Evolutionary conservation across 257 asterid species (phyloP).

Genomic region (Fraxinus quadrangulata): DNA sequence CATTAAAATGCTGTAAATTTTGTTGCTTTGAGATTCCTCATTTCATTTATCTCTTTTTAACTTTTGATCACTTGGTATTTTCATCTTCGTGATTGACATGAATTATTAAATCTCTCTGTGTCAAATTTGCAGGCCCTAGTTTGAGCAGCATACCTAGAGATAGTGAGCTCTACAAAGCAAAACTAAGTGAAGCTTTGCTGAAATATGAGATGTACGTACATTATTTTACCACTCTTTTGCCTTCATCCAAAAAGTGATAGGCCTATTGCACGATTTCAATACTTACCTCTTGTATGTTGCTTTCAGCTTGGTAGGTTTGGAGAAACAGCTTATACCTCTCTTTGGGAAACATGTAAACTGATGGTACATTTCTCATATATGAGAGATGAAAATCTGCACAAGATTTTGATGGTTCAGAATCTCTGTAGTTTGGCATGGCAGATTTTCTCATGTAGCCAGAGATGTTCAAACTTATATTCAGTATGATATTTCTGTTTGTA

Average conservation of each 20-base stretch:
- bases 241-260: constrained; percentile 1
- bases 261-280: not conserved
- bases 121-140: constrained; percentile 42
- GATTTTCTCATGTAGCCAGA: not conserved
- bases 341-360: constrained; percentile 37
- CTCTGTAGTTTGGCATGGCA: not conserved
- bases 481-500: not conserved
- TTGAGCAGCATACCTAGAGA: constrained; percentile 60
- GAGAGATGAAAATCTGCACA: not conserved
- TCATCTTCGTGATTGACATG: not conserved
- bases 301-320: constrained; percentile 80
- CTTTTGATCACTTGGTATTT: not conserved
- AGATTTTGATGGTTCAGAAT: not conserved
- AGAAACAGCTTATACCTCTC: constrained; percentile 74
- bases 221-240: not conserved
- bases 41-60: not conserved
- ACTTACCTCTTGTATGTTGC: not conserved
- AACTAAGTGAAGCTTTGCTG: constrained; percentile 68
- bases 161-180: constrained; percentile 66
- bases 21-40: not conserved
- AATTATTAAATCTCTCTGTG: not conserved
- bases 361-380: not conserved
- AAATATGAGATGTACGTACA: constrained; percentile 72
- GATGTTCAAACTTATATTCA: not conserved
- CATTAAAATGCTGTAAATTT: not conserved